These are phyloP conservation scores for Magnusiomyces suaveolens DNA, from an alignment of 1,139 yeast species.

Conservation along the genomic window DNA sequence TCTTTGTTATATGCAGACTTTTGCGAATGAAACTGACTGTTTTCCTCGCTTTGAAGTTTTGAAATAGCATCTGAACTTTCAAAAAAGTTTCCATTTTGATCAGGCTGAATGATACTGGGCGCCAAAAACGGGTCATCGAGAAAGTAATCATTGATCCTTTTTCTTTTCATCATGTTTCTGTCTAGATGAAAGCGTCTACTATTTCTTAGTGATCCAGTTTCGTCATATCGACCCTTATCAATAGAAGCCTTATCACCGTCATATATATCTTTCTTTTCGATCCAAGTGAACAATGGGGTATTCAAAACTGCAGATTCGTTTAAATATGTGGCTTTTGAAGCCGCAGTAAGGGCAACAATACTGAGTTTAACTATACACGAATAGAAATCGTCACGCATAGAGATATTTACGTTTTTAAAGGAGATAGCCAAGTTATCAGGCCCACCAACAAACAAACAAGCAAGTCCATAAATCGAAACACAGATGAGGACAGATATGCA, in stretches of 20 bases:
- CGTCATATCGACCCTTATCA: not conserved
- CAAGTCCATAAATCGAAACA: slow-evolving; percentile 42
- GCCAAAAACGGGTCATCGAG: slow-evolving; percentile 3
- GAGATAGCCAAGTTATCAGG: slow-evolving; percentile 37
- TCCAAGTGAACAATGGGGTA: slow-evolving; percentile 48
- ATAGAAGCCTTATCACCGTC: too few species aligned
- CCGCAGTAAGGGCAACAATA: slow-evolving; percentile 52
- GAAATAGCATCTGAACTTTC: not conserved
- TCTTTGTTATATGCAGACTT: slow-evolving; percentile 11
- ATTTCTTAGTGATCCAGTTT: not conserved
- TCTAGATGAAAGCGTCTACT: too few species aligned
- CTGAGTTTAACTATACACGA: slow-evolving; percentile 53
- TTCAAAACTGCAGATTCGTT: slow-evolving; percentile 47
- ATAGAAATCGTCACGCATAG: slow-evolving; percentile 55
- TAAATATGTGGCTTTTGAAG: slow-evolving; percentile 56
- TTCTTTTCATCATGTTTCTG: not conserved
- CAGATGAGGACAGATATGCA: slow-evolving; percentile 45
- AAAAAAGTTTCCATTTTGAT: not conserved
- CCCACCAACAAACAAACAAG: slow-evolving; percentile 50
- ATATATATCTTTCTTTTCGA: slow-evolving; percentile 35
- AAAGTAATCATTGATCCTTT: not conserved
- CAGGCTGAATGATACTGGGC: not conserved
- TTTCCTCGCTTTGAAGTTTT: not conserved
- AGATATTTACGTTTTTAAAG: slow-evolving; percentile 27
- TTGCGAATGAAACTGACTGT: not conserved